Evolutionary conservation across 2,329 filamentous ascomycete genomes (phyloP), one percentile per base, ranked within the genome.

Genomic region (Ophiostoma populinum): DNA sequence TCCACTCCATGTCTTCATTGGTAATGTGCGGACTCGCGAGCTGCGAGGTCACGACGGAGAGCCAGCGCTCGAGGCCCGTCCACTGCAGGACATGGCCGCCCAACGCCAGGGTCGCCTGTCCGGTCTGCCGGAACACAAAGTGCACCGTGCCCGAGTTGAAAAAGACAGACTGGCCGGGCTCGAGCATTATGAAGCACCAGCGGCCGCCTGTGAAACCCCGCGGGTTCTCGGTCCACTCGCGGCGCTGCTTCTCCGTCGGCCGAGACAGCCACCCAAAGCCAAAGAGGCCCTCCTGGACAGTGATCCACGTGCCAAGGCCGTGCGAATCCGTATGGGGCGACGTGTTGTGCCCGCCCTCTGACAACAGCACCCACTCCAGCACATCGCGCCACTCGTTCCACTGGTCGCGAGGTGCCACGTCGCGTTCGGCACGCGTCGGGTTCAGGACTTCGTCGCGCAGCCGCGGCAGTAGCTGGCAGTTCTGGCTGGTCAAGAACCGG

Each of bases 371-470:
- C 50, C 50, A 54, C 32, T 53, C 44, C 4, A 49, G 36, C 24
- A 55, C 45, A 31, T 54, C 45, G 13, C 44, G 46, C 53, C 50
- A 55, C 37, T 48, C 46, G 33, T 47, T 48, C 52, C 50, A 55
- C 20, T 53, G 40, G 34, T 48, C 40, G 7, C 40, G 40, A 15
- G 45, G 42, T 1, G 47, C 50, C 20, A 42, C 42, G n/a, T 41
- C 42, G 29, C 49, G 46, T 38, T 50, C 46, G 4, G 47, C 48
- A 12, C 46, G 45, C 19, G 37, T 32, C 35, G 54, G 58, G 46
- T 62, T 62, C 13, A 65, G 48, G 44, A 47, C 43, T 7, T 45
- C 41, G 41, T 50, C 45, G 4, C 48, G 46, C 21, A 52, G 40
- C 10, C 45, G 44, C 10, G 45, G 46, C 16, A 52, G 44, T 22